A percentile compares a stretch with the other conserved stretches of the same genome.
Evolutionary conservation across 768 basidiomycete species (phyloP).

Genomic region (Boletus edulis): DNA sequence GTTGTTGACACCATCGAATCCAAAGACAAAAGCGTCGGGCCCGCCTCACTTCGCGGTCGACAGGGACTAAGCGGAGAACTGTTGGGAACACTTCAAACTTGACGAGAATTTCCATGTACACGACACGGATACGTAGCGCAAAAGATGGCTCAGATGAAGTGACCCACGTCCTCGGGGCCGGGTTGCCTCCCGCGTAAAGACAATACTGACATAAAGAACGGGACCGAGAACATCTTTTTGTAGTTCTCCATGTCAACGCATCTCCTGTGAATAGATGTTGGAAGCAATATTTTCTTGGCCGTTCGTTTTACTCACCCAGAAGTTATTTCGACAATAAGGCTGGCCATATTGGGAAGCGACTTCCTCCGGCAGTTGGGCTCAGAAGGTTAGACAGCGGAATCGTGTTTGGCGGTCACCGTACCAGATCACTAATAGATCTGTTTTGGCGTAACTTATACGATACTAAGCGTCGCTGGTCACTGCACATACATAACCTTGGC

Average conservation of each 20-base stretch:
- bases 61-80: slow-evolving; percentile 30
- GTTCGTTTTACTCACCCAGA: slow-evolving; percentile 22
- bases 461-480: not conserved
- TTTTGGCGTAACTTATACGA: not conserved
- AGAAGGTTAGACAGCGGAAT: slow-evolving; percentile 2
- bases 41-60: slow-evolving; percentile 30
- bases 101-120: slow-evolving; percentile 25
- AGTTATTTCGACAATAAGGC: slow-evolving; percentile 27
- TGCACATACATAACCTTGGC: not conserved
- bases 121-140: slow-evolving; percentile 27
- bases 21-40: slow-evolving; percentile 36
- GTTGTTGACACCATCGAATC: slow-evolving; percentile 21
- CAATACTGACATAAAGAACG: slow-evolving; percentile 28
- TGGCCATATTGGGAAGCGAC: slow-evolving; percentile 21
- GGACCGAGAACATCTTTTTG: slow-evolving; percentile 32
- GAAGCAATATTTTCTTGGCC: slow-evolving; percentile 5
- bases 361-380: not conserved
- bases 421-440: not conserved
- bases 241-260: slow-evolving; percentile 35
- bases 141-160: slow-evolving; percentile 18
- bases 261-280: slow-evolving; percentile 21
- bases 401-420: not conserved
- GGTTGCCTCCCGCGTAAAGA: slow-evolving; percentile 23
- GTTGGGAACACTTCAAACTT: slow-evolving; percentile 25
- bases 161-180: slow-evolving; percentile 19